These are phyloP conservation scores for Polyporus tsugae DNA, from an alignment of 1,284 basidiomycete genomes.

Conservation along the genomic window DNA sequence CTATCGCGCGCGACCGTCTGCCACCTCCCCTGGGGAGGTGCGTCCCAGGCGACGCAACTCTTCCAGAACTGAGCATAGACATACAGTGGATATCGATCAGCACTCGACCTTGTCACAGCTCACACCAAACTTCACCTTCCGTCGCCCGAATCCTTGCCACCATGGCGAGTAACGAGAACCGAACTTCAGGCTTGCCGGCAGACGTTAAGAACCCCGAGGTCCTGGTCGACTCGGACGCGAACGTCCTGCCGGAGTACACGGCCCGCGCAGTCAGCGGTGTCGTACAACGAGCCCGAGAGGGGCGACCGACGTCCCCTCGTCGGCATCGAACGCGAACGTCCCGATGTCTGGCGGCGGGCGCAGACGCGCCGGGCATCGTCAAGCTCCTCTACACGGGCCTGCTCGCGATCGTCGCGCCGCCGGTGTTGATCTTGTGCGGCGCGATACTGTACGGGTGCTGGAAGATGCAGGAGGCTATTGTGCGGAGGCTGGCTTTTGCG, in stretches of 20 bases:
- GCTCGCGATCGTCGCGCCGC: slow-evolving; percentile 24
- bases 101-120: neutral
- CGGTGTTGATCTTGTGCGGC: slow-evolving; percentile 12
- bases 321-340: neutral
- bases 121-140: neutral
- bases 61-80: neutral
- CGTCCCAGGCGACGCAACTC: neutral
- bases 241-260: slow-evolving; percentile 25
- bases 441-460: slow-evolving; percentile 25
- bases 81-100: no score
- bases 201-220: slow-evolving; percentile 19
- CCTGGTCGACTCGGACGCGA: slow-evolving; percentile 8
- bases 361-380: slow-evolving; percentile 10
- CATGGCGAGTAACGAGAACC: slow-evolving; percentile 2
- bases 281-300: neutral
- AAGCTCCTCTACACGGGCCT: slow-evolving; percentile 15
- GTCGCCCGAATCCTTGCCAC: neutral
- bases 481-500: slow-evolving; percentile 19
- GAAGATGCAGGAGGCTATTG: slow-evolving; percentile 27
- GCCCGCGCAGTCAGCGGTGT: slow-evolving; percentile 9
- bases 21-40: neutral
- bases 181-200: neutral
- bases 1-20: neutral
- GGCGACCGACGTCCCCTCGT: neutral
- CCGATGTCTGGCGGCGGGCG: slow-evolving; percentile 5